A percentile compares a stretch with the other conserved stretches of the same genome.
phyloP scores from a whole-genome alignment of 1,139 yeast genomes.

The Wickerhamomyces sp. region DNA sequence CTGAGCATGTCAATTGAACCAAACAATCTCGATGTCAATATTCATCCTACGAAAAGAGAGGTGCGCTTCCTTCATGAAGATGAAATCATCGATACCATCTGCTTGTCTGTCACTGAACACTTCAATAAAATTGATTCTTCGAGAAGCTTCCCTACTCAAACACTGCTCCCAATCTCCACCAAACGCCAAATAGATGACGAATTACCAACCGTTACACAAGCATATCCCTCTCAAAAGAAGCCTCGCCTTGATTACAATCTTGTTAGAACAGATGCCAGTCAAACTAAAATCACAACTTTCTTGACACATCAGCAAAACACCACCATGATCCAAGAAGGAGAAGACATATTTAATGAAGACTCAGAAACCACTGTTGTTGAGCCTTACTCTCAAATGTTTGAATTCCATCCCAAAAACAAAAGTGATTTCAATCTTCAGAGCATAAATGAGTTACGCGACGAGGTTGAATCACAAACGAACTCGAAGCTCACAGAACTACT shows the following conservation, averaged over 20 bases:
- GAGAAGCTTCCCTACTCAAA: slow-evolving; percentile 65
- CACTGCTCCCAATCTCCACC: slow-evolving; percentile 33
- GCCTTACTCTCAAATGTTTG: not conserved
- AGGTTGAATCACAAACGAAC: slow-evolving; percentile 44
- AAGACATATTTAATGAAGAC: not conserved
- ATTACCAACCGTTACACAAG: slow-evolving; percentile 1
- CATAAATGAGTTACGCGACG: slow-evolving; percentile 47
- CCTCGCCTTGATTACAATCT: slow-evolving; percentile 53
- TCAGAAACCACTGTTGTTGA: slow-evolving; percentile 6
- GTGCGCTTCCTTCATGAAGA: slow-evolving; percentile 84
- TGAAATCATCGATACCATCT: slow-evolving; percentile 67
- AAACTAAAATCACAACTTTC: slow-evolving; percentile 49
- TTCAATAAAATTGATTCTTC: slow-evolving; percentile 63
- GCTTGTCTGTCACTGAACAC: slow-evolving; percentile 42
- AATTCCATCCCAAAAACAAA: slow-evolving; percentile 20
- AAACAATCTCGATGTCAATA: slow-evolving; percentile 77
- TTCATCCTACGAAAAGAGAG: slow-evolving; percentile 94
- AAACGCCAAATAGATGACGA: slow-evolving; percentile 7
- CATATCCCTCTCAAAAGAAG: slow-evolving; percentile 12
- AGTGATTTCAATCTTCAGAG: slow-evolving; percentile 50
- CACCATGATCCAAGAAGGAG: not conserved
- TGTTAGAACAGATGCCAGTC: slow-evolving; percentile 73
- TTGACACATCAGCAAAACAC: slow-evolving; percentile 12
- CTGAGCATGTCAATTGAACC: slow-evolving; percentile 63
- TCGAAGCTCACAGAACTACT: slow-evolving; percentile 60